phyloP scores from a whole-genome alignment of 2,329 filamentous ascomycete species.

The Fusarium stilboides region DNA sequence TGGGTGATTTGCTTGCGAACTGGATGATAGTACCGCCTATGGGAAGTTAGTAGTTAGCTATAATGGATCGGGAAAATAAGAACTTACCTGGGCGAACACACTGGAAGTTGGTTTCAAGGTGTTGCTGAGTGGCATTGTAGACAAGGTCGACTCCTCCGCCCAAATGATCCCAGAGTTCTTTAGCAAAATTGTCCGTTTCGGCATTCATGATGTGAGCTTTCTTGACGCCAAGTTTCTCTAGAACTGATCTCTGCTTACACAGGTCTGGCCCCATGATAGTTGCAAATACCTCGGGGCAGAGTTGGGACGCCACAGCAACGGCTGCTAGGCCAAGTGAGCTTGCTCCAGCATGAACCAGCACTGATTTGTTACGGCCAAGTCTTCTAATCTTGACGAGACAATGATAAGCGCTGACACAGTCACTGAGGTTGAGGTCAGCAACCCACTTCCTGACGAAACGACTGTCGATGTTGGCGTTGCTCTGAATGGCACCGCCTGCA shows the following conservation, averaged over 20 bases:
- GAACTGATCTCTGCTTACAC: slow-evolving; percentile 55
- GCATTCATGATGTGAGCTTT: slow-evolving; percentile 58
- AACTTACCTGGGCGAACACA: slow-evolving; percentile 57
- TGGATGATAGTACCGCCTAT: slow-evolving; percentile 55
- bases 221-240: slow-evolving; percentile 56
- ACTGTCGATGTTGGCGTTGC: slow-evolving; percentile 52
- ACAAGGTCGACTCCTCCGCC: slow-evolving; percentile 59
- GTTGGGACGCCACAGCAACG: slow-evolving; percentile 57
- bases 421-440: slow-evolving; percentile 55
- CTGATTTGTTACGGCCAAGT: slow-evolving; percentile 46
- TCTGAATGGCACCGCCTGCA: slow-evolving; percentile 55
- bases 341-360: slow-evolving; percentile 63
- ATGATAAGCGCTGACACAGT: slow-evolving; percentile 61
- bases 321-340: slow-evolving; percentile 62
- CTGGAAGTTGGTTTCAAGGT: slow-evolving; percentile 52
- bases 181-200: slow-evolving; percentile 54
- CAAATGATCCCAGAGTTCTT: slow-evolving; percentile 53
- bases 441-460: slow-evolving; percentile 55
- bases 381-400: slow-evolving; percentile 56
- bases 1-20: slow-evolving; percentile 47
- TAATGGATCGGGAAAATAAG: slow-evolving; percentile 2
- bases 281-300: slow-evolving; percentile 60
- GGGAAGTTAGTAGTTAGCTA: slow-evolving; percentile 21
- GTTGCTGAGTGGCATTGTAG: slow-evolving; percentile 61
- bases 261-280: slow-evolving; percentile 55